Base-by-base conservation (phyloP, 1,139 yeast genomes). In the Protomyces inouyei region DNA sequence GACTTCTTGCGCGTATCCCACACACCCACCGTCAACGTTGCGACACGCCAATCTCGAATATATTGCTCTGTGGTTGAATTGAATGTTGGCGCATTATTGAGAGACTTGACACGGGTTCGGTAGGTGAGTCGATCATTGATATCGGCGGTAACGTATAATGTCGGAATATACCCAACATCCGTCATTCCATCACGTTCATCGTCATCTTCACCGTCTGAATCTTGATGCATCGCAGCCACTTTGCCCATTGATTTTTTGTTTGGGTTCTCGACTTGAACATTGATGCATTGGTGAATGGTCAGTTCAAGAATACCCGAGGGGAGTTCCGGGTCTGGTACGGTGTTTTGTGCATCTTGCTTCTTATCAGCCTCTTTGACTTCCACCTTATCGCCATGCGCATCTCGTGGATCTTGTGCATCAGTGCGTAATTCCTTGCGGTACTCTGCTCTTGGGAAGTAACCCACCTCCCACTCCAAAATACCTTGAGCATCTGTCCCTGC, bases 401-500 rank as follows among this genome's bases (percentile, higher is more conserved):
- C 64, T 16, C 64, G 45, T 1, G 64, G 64, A 45, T 60, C 55
- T 16, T 35, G n/a, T 2, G 60, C 64, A 28, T 46, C 40, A 9
- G 64, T 60, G 14, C 59, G 59, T 12, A 60, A 16, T 10, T 36
- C 64, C n/a, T 37, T 46, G 32, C 40, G 54, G 55, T 25, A 55
- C 36, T 46, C 32, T 5, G 60, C 59, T 3, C 60, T 45, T 4
- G 64, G 60, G 23, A 54, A 60, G 28, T 60, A 60, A 3, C 64
- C 64, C 16, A 60, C 51, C 21, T 60, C 64, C 64, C 64, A 60
- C 18, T 60, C 64, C 9, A 60, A 40, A 16, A 54, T 36, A 16
- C 64, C 64, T n/a, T 60, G 35, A 9, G 64, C 60, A 46, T 60
- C 64, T 6, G 64, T 55, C 10, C 64, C 64, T 6, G 64, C 45